phyloP scores from a whole-genome alignment of 169 alveolate species.

The Cryptosporidium canis region DNA sequence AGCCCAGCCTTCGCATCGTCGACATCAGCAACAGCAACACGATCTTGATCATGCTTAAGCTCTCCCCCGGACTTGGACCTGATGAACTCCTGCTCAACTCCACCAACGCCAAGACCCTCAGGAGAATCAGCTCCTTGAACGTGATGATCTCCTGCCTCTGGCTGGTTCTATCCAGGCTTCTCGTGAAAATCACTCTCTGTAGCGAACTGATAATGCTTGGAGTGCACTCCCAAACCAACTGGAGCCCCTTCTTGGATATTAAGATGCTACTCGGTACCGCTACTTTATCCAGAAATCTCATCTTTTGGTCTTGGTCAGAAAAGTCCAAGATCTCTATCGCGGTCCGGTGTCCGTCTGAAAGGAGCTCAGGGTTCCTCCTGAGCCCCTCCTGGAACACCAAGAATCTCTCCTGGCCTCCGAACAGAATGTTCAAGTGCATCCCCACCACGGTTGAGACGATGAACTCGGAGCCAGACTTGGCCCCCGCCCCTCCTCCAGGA shows the following conservation, averaged over 20 bases:
- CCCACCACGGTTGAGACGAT: constrained; percentile 6
- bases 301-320: neutral
- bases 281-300: neutral
- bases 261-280: neutral
- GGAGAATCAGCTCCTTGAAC: constrained; percentile 16
- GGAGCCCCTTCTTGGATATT: constrained; percentile 4
- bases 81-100: neutral
- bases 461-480: neutral
- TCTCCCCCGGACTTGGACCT: too few relatives aligned
- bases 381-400: neutral
- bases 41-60: constrained; percentile 1
- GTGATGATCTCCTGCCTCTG: constrained; percentile 6
- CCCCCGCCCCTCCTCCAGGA: neutral
- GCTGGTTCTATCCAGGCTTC: neutral
- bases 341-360: neutral
- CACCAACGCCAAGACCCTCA: constrained; percentile 12
- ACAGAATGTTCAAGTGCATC: constrained; percentile 11
- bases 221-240: neutral
- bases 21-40: constrained; percentile 16
- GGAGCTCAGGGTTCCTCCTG: neutral
- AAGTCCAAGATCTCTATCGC: neutral
- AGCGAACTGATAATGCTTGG: constrained; percentile 17
- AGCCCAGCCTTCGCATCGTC: neutral
- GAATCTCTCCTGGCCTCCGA: constrained; percentile 39
- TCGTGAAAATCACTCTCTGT: constrained; percentile 1